Percentiles rank a stretch among this genome's conserved stretches.
phyloP scores from a whole-genome alignment of 2,329 filamentous ascomycete genomes.

The Ophidiomyces ophidiicola region DNA sequence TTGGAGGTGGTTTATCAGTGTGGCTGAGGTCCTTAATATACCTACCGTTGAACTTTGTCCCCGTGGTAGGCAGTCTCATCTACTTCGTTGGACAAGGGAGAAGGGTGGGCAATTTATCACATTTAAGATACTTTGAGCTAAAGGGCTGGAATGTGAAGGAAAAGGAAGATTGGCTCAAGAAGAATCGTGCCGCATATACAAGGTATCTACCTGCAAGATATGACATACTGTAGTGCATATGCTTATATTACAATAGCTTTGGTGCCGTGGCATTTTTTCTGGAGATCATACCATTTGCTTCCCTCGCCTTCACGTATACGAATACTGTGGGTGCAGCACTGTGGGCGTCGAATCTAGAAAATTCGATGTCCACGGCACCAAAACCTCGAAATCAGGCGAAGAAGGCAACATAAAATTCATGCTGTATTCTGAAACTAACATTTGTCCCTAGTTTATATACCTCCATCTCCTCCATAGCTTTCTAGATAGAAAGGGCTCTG shows the following conservation, averaged over 20 bases:
- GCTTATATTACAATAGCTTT: slow-evolving; percentile 26
- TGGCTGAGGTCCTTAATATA: slow-evolving; percentile 72
- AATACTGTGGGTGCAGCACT: slow-evolving; percentile 85
- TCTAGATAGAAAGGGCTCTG: too few relatives aligned
- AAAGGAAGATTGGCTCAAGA: slow-evolving; percentile 55
- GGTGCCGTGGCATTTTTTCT: slow-evolving; percentile 72
- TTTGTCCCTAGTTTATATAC: too few relatives aligned
- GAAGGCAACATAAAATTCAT: not conserved
- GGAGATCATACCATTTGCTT: slow-evolving; percentile 72
- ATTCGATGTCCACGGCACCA: slow-evolving; percentile 19
- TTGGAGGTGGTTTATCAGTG: slow-evolving; percentile 39
- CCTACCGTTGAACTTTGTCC: slow-evolving; percentile 84
- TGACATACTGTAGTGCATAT: slow-evolving; percentile 8
- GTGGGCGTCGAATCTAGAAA: slow-evolving; percentile 84
- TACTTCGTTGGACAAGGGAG: slow-evolving; percentile 67
- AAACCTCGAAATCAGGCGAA: not conserved
- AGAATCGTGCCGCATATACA: slow-evolving; percentile 64
- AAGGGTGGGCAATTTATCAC: slow-evolving; percentile 42
- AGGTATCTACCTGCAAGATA: slow-evolving; percentile 40
- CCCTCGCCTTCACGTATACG: slow-evolving; percentile 77
- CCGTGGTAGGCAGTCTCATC: slow-evolving; percentile 67
- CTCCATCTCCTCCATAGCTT: too few relatives aligned
- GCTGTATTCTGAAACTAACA: not conserved
- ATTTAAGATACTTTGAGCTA: slow-evolving; percentile 72
- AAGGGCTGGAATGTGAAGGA: slow-evolving; percentile 64